Base-by-base conservation (phyloP, 306 rosid species). In the Luffa acutangula region DNA sequence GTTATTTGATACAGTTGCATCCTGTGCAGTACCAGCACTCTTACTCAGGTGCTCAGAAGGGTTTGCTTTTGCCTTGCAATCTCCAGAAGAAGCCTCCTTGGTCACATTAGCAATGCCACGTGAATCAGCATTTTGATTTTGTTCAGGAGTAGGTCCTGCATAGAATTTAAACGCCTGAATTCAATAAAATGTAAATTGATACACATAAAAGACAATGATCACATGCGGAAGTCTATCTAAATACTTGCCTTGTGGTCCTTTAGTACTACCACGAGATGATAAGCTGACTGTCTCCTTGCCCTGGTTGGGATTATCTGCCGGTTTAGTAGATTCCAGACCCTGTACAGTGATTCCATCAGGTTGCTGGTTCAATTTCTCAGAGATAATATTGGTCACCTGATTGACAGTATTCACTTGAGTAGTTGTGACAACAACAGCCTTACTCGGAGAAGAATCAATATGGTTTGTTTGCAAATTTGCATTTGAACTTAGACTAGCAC, bases 71-170 rank as follows among this genome's bases (percentile, higher is more conserved):
- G 78, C 75, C 25, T 86, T 70, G 73, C 45, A 37, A 76, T 64
- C 71, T 81, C 75, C 89, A 54, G 89, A 80, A 72, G 85, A 69
- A 78, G 56, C 71, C 60, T 80, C 87, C 82, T 75, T 79, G 31
- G 45, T 57, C 78, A 79, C 83, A 71, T 82, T 78, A 78, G 87
- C 69, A 76, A 71, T 80, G 56, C 80, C 86, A 72, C 62, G 78
- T 31, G 82, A 18, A 77, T 75, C 82, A 60, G 83, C 49, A 81
- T 83, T 81, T 83, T 81, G 91, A 80, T 79, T 82, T 80, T 81
- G 83, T 80, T 84, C 89, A 33, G 54, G 62, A 53, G 83, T 89
- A 78, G 84, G 39, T 58, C 91, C 96, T 93, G 93, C 83, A 85
- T 65, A 84, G 63, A 53, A 49, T 83, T 59, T 74, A 84, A 72